Evolutionary conservation across 2,329 filamentous ascomycete genomes (phyloP), one percentile per base, ranked within the genome.

Genomic region (Trichophyton verrucosum): DNA sequence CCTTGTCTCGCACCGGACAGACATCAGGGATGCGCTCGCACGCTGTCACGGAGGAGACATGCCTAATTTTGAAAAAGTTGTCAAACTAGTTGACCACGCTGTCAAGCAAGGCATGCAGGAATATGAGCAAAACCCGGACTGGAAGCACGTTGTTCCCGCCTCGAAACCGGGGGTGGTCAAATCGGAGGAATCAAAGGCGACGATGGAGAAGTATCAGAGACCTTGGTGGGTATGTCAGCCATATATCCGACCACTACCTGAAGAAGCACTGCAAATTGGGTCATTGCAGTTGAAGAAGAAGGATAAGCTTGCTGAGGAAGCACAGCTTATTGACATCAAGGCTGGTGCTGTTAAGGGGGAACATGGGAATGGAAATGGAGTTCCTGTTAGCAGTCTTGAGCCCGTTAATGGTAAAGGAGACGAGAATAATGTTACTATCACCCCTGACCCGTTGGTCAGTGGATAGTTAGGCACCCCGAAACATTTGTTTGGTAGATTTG

Each of bases 181-280:
- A 11, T 72, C 71, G 8, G 65, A 55, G 71, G 70, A 69, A 75
- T 84, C 74, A 3, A 73, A 75, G 17, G 84, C 82, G 7, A 85
- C 87, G 0, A 84, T 94, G 27, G 82, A 81, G 60, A 78, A 83
- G 63, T 95, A 90, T 69, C 86, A 85, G 71, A 77, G 90, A 65
- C 91, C 91, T 0, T 96, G 86, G 82, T 96, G 90, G 89, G 81
- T 96, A 3, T 90, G 86, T 59, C 91, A 97, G 76, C 87, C 92
- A 3, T 89, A 95, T 68, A 82, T 96, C 5, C 79, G 91, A 61
- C 91, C 91, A 46, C 72, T 96, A 68, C 94, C 94, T 0, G 88
- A 87, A 66, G 92, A 97, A 76, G 94, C 94, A 1, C 69, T 94
- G 65, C 86, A 86, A 64, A 91, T 89, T 71, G 91, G 91, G 0